These are phyloP conservation scores for Diaporthe vexans DNA, from an alignment of 2,329 filamentous ascomycete genomes.

Conservation along the genomic window DNA sequence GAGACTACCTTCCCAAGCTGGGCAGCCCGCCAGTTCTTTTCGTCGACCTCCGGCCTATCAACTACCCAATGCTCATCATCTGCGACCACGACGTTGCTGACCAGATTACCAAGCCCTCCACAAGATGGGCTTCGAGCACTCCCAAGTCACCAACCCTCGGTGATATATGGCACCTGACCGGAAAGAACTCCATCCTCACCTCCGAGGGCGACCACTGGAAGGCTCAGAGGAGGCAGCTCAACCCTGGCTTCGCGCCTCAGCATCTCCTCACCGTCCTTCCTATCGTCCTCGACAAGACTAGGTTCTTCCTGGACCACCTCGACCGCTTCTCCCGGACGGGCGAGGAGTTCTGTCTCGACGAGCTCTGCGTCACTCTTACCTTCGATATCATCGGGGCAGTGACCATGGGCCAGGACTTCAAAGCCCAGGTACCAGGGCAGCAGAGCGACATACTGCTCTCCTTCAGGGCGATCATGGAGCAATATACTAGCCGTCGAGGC, in stretches of 20 bases:
- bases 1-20: constrained; percentile 42
- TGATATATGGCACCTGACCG: constrained; percentile 47
- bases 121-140: constrained; percentile 49
- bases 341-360: constrained; percentile 49
- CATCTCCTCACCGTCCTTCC: constrained; percentile 55
- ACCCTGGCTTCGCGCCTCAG: constrained; percentile 55
- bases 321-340: constrained; percentile 48
- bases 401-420: constrained; percentile 39
- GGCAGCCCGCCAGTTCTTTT: constrained; percentile 53
- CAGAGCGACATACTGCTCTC: constrained; percentile 36
- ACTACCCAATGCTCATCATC: constrained; percentile 51
- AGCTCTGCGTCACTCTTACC: constrained; percentile 51
- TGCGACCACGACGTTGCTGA: constrained; percentile 54
- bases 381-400: constrained; percentile 54
- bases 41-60: constrained; percentile 53
- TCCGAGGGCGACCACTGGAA: constrained; percentile 50
- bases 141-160: constrained; percentile 51
- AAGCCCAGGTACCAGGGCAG: constrained; percentile 33
- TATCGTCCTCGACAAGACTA: constrained; percentile 53
- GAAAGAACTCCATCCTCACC: constrained; percentile 45
- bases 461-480: constrained; percentile 30
- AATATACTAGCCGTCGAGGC: neutral
- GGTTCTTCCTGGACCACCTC: constrained; percentile 49
- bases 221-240: constrained; percentile 52
- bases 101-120: constrained; percentile 52